These are phyloP conservation scores for Rossbeevera mucosa DNA, from an alignment of 768 basidiomycete species.

Conservation along the genomic window DNA sequence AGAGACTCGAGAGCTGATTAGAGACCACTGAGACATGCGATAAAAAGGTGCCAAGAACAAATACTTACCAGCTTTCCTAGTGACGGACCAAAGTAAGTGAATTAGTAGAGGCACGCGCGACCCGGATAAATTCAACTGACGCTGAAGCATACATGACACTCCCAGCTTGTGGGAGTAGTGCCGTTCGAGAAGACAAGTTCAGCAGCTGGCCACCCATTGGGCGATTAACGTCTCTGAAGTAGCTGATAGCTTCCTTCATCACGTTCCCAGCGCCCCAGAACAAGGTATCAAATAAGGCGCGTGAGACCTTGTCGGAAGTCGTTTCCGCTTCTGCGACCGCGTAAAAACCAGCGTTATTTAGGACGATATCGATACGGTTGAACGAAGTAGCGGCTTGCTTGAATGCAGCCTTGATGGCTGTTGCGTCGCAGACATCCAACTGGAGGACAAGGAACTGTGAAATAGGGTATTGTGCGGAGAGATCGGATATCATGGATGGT, in stretches of 20 bases:
- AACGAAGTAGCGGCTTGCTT: constrained; percentile 30
- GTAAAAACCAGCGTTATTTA: constrained; percentile 40
- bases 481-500: constrained; percentile 33
- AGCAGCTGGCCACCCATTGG: constrained; percentile 33
- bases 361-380: constrained; percentile 41
- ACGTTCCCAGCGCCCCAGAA: constrained; percentile 33
- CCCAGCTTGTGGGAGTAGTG: constrained; percentile 17
- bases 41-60: not conserved
- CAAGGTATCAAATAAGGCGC: constrained; percentile 45
- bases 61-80: constrained; percentile 20
- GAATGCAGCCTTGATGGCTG: constrained; percentile 36
- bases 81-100: not conserved
- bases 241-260: constrained; percentile 30
- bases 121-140: constrained; percentile 15
- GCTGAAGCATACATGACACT: constrained; percentile 23
- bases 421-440: constrained; percentile 37
- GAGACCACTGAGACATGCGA: not conserved
- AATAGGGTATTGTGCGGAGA: constrained; percentile 25
- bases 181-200: constrained; percentile 32
- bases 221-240: constrained; percentile 36
- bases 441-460: constrained; percentile 36
- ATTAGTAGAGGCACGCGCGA: not conserved
- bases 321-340: constrained; percentile 60
- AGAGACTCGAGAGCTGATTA: constrained; percentile 31
- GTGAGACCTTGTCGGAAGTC: constrained; percentile 78